phyloP scores from a whole-genome alignment of 2,329 filamentous ascomycete genomes.

The Alternaria sp. region DNA sequence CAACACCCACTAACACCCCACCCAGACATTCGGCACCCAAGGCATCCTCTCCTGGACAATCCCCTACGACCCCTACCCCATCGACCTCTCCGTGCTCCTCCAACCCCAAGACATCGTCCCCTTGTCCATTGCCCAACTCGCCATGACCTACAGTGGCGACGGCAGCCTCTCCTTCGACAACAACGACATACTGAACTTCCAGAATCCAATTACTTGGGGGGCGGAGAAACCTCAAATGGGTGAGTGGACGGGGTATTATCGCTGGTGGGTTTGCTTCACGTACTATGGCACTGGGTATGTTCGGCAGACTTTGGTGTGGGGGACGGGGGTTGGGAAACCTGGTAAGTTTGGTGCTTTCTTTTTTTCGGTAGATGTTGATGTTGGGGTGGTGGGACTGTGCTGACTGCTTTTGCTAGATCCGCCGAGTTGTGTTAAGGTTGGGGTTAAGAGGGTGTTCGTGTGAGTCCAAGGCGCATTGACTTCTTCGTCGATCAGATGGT shows the following conservation, averaged over 20 bases:
- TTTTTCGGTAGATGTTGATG: background rate
- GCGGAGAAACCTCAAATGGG: background rate
- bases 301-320: background rate
- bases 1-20: background rate
- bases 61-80: background rate
- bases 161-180: background rate
- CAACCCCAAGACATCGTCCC: background rate
- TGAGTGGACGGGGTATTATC: background rate
- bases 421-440: background rate
- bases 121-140: background rate
- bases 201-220: background rate
- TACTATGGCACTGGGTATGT: background rate
- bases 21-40: background rate
- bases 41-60: background rate
- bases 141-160: background rate
- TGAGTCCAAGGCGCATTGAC: background rate
- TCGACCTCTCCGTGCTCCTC: background rate
- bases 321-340: background rate
- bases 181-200: background rate
- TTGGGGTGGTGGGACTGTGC: background rate
- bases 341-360: background rate
- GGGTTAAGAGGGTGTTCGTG: background rate
- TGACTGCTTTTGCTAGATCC: background rate
- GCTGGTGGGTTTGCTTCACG: background rate
- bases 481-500: background rate